Conservation (phyloP, 345 rosid genomes). For the Brassica nigra region DNA sequence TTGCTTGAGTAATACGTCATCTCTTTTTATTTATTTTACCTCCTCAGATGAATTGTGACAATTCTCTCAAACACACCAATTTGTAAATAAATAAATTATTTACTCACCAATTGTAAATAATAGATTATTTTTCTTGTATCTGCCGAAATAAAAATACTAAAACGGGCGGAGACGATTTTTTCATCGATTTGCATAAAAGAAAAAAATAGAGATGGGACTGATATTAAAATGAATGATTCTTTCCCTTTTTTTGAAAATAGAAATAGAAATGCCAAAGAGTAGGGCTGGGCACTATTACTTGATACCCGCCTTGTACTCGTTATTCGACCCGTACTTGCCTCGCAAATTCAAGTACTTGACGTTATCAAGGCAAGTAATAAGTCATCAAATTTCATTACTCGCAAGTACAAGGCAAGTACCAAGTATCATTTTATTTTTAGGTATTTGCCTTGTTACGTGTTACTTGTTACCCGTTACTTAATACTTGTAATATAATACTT, state of each 20-base stretch:
- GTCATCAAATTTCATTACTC: too few species aligned
- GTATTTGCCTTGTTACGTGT: too few species aligned
- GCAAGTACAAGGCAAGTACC: too few species aligned
- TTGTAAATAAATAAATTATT: neutral
- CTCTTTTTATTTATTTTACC: slow-evolving; percentile 8
- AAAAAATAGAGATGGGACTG: neutral
- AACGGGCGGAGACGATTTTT: neutral
- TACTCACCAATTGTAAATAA: slow-evolving; percentile 5
- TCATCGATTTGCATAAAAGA: neutral
- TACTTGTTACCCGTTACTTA: too few species aligned
- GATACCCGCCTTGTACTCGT: too few species aligned
- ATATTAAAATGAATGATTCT: slow-evolving; percentile 22
- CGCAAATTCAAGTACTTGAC: too few species aligned
- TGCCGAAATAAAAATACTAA: neutral
- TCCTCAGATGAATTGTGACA: slow-evolving; percentile 24
- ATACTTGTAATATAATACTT: too few species aligned
- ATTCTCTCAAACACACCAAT: slow-evolving; percentile 14
- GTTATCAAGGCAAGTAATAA: too few species aligned
- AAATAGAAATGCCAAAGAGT: slow-evolving; percentile 34
- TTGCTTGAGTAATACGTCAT: slow-evolving; percentile 37
- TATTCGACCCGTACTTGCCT: too few species aligned
- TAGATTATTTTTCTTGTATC: neutral
- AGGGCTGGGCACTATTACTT: too few species aligned
- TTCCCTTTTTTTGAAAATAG: slow-evolving; percentile 5
- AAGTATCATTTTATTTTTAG: too few species aligned